phyloP scores from a whole-genome alignment of 176 grass and related monocot species.

The Lolium multiflorum region DNA sequence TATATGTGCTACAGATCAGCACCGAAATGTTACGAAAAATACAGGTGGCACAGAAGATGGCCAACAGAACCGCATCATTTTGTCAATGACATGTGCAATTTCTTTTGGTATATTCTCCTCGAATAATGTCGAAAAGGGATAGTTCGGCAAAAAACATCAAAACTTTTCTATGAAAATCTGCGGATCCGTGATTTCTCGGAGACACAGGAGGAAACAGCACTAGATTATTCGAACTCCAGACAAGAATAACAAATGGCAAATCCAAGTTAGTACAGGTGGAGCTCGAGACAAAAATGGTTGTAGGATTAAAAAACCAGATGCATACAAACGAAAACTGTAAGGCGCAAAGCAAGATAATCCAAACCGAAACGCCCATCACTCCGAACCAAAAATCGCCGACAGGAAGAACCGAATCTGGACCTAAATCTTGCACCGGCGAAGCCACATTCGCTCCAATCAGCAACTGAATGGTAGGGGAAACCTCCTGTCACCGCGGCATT shows the following conservation, averaged over 20 bases:
- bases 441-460: constrained; percentile 43
- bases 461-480: constrained; percentile 1
- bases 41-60: not conserved
- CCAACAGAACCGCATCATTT: constrained; percentile 7
- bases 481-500: constrained; percentile 28
- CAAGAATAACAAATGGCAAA: constrained; percentile 38
- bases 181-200: not conserved
- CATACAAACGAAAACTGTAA: constrained; percentile 34
- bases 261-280: constrained; percentile 18
- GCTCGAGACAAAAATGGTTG: constrained; percentile 32
- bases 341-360: constrained; percentile 6
- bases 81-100: constrained; percentile 14
- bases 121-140: not conserved
- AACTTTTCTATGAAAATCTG: not conserved
- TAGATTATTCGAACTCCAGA: not conserved
- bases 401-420: constrained; percentile 23
- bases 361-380: constrained; percentile 37
- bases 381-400: constrained; percentile 37
- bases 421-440: constrained; percentile 40
- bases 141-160: not conserved
- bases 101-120: constrained; percentile 13
- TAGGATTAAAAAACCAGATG: constrained; percentile 27
- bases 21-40: not conserved
- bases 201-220: not conserved
- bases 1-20: not conserved